Percentiles rank a stretch among this genome's conserved stretches.
These are phyloP conservation scores for Teratosphaeria viscida DNA, from an alignment of 2,329 filamentous ascomycete genomes.

Conservation along the genomic window DNA sequence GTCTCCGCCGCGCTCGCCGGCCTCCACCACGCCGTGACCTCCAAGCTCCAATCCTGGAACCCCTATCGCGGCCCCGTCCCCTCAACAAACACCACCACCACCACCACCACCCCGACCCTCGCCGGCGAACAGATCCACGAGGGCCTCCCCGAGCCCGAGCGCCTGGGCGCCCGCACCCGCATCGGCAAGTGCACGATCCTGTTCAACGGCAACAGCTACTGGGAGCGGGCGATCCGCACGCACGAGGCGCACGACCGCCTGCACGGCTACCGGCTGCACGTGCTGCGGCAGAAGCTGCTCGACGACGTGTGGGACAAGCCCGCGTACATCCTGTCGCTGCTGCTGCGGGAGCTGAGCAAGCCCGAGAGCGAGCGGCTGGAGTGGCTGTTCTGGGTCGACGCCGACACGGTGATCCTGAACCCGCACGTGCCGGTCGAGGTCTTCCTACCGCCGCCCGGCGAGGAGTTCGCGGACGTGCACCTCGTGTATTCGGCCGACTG, in stretches of 20 bases:
- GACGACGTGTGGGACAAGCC: slow-evolving; percentile 37
- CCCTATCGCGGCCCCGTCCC: slow-evolving; percentile 8
- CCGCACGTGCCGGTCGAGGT: slow-evolving; percentile 31
- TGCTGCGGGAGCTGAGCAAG: slow-evolving; percentile 30
- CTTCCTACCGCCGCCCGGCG: slow-evolving; percentile 28
- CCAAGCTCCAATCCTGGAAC: slow-evolving; percentile 23
- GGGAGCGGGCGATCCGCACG: slow-evolving; percentile 31
- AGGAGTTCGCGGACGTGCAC: slow-evolving; percentile 27
- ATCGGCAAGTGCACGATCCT: slow-evolving; percentile 32
- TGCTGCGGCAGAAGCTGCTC: slow-evolving; percentile 32
- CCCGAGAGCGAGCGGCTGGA: slow-evolving; percentile 29
- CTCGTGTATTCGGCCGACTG: slow-evolving; percentile 30
- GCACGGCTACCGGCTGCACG: slow-evolving; percentile 33
- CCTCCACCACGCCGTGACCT: slow-evolving; percentile 23
- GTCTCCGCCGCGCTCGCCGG: slow-evolving; percentile 25
- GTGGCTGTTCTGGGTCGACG: slow-evolving; percentile 36
- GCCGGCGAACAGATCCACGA: slow-evolving; percentile 16
- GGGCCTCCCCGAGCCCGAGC: slow-evolving; percentile 17
- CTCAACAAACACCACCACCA: background rate
- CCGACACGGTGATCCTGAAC: slow-evolving; percentile 36
- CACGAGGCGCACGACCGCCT: slow-evolving; percentile 32
- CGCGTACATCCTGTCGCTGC: slow-evolving; percentile 32
- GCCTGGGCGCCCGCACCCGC: slow-evolving; percentile 21
- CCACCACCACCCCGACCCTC: background rate
- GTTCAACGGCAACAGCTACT: slow-evolving; percentile 29